These are phyloP conservation scores for Trifolium pratense DNA, from an alignment of 306 rosid species.

Conservation along the genomic window DNA sequence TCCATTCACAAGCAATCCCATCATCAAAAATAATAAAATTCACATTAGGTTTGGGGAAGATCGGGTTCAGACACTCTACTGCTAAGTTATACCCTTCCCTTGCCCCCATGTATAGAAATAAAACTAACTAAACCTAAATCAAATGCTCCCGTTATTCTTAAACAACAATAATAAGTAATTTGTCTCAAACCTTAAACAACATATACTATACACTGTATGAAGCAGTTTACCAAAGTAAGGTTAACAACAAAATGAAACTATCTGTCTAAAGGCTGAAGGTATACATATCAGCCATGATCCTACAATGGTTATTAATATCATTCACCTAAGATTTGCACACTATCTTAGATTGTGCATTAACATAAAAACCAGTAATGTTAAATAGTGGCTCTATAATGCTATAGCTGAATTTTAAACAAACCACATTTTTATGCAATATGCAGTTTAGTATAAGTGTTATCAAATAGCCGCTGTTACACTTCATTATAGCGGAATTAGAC, in stretches of 20 bases:
- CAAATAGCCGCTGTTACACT: background rate
- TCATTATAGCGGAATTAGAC: background rate
- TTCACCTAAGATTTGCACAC: background rate
- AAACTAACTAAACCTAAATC: background rate
- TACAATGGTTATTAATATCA: background rate
- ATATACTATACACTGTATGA: background rate
- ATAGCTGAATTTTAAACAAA: background rate
- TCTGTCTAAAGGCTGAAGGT: background rate
- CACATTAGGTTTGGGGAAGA: background rate
- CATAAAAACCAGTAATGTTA: background rate
- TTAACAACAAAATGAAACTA: constrained; percentile 3
- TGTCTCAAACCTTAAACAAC: constrained; percentile 15
- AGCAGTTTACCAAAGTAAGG: background rate
- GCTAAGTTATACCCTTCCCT: background rate
- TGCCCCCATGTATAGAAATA: background rate
- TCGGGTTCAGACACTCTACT: background rate
- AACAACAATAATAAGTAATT: background rate
- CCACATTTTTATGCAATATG: background rate
- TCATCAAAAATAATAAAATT: background rate
- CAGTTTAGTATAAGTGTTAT: background rate
- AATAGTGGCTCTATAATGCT: background rate
- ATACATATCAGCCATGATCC: background rate
- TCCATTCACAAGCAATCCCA: background rate
- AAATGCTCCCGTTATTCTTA: background rate
- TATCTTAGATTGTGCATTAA: background rate